Evolutionary conservation across 352 stramenopile genomes (phyloP).

Genomic region (Globisporangium lucens): DNA sequence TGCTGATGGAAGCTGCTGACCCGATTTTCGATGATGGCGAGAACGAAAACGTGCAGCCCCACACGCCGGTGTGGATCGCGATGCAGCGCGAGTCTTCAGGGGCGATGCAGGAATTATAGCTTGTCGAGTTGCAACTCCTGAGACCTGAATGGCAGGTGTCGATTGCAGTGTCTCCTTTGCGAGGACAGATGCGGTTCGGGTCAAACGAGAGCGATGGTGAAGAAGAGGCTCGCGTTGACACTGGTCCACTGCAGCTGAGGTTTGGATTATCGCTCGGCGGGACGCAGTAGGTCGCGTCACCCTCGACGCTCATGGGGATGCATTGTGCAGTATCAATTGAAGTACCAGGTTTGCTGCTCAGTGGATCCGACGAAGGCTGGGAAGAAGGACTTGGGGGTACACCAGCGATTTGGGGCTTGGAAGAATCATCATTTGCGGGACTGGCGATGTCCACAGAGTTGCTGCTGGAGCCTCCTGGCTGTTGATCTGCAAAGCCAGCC

Average conservation of each 20-base stretch:
- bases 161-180: slow-evolving; percentile 4
- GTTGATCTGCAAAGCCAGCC: background rate
- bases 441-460: background rate
- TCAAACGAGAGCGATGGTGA: background rate
- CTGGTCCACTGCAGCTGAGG: slow-evolving; percentile 7
- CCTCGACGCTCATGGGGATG: background rate
- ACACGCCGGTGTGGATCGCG: background rate
- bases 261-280: background rate
- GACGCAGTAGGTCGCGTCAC: slow-evolving; percentile 1
- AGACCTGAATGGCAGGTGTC: background rate
- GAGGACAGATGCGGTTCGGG: slow-evolving; percentile 5
- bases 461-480: background rate
- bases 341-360: background rate
- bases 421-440: background rate
- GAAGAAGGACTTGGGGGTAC: background rate
- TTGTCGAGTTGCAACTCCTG: slow-evolving; percentile 1
- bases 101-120: slow-evolving; percentile 4
- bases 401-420: background rate
- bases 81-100: slow-evolving; percentile 5
- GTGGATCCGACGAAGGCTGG: background rate
- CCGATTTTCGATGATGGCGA: background rate
- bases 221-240: background rate
- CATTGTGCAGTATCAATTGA: background rate
- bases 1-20: background rate
- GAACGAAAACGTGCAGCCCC: slow-evolving; percentile 3